phyloP scores from a whole-genome alignment of 768 basidiomycete genomes.

The Mycena epipterygia region DNA sequence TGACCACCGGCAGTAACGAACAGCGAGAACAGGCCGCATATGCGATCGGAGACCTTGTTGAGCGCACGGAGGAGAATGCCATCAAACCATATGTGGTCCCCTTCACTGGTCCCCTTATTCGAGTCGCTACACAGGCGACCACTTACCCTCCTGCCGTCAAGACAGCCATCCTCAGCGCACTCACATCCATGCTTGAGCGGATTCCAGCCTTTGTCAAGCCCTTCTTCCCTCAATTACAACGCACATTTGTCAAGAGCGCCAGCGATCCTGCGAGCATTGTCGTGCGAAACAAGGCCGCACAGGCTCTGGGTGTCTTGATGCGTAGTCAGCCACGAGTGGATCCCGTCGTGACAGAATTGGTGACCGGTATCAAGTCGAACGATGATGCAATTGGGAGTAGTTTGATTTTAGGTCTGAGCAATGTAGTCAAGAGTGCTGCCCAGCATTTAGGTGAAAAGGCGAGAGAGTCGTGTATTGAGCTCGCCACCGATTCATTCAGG shows the following conservation, averaged over 20 bases:
- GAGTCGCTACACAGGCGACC: constrained; percentile 91
- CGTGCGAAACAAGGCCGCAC: constrained; percentile 86
- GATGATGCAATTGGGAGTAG: constrained; percentile 84
- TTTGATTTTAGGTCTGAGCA: constrained; percentile 80
- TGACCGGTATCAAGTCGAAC: constrained; percentile 66
- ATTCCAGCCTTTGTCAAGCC: constrained; percentile 94
- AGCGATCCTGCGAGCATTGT: constrained; percentile 83
- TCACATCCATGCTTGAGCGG: constrained; percentile 86
- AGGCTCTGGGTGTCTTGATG: constrained; percentile 92
- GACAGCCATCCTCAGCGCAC: constrained; percentile 87
- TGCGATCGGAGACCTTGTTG: constrained; percentile 96
- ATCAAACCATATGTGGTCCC: constrained; percentile 97
- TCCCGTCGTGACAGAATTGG: constrained; percentile 92
- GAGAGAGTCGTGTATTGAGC: constrained; percentile 77
- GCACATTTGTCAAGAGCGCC: constrained; percentile 95
- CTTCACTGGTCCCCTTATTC: constrained; percentile 95
- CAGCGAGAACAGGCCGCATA: constrained; percentile 96
- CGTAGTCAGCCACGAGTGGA: constrained; percentile 91
- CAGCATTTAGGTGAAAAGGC: constrained; percentile 85
- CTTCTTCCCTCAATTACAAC: constrained; percentile 98
- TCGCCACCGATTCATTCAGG: constrained; percentile 85
- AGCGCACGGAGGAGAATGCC: constrained; percentile 81
- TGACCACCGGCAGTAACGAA: constrained; percentile 95
- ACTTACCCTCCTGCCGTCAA: constrained; percentile 95
- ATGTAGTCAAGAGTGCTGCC: constrained; percentile 78